Evolutionary conservation across 2,329 filamentous ascomycete genomes (phyloP).

Genomic region (Thielaviopsis euricoi): DNA sequence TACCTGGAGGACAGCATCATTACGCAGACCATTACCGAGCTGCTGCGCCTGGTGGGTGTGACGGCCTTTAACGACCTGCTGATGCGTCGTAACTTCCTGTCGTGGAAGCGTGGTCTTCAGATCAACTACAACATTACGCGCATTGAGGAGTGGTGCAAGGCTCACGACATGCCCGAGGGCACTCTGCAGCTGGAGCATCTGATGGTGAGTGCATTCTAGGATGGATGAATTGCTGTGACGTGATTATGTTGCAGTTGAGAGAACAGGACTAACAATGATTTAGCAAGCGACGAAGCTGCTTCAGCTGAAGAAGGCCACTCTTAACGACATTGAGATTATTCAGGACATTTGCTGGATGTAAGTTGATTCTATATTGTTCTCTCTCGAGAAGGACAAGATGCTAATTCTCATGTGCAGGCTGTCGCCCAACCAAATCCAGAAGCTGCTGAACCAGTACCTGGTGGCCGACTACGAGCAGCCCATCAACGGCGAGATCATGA

Average conservation of each 20-base stretch:
- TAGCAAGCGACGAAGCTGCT: slow-evolving; percentile 95
- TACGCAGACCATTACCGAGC: slow-evolving; percentile 85
- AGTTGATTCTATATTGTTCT: slow-evolving; percentile 25
- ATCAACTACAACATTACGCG: slow-evolving; percentile 99
- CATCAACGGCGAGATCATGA: slow-evolving; percentile 99
- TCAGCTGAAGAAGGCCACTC: slow-evolving; percentile 94
- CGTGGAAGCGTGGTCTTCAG: slow-evolving; percentile 96
- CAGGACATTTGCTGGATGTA: slow-evolving; percentile 99
- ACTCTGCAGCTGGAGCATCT: slow-evolving; percentile 94
- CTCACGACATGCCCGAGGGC: slow-evolving; percentile 97
- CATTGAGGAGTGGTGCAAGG: slow-evolving; percentile 99
- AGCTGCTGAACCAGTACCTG: slow-evolving; percentile 94
- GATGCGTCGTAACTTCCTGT: slow-evolving; percentile 96
- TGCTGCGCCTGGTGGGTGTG: slow-evolving; percentile 82
- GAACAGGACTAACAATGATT: slow-evolving; percentile 16
- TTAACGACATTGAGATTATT: slow-evolving; percentile 99
- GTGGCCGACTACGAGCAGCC: slow-evolving; percentile 98
- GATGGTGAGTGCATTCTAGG: slow-evolving; percentile 73
- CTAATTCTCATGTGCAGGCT: slow-evolving; percentile 38
- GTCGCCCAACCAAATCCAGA: slow-evolving; percentile 97
- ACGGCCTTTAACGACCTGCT: slow-evolving; percentile 97
- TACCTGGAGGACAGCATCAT: slow-evolving; percentile 95
- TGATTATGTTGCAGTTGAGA: neutral
- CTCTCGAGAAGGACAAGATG: neutral
- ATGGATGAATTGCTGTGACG: no score